Evolutionary conservation across 345 rosid genomes (phyloP).

Genomic region (Camelina neglecta): DNA sequence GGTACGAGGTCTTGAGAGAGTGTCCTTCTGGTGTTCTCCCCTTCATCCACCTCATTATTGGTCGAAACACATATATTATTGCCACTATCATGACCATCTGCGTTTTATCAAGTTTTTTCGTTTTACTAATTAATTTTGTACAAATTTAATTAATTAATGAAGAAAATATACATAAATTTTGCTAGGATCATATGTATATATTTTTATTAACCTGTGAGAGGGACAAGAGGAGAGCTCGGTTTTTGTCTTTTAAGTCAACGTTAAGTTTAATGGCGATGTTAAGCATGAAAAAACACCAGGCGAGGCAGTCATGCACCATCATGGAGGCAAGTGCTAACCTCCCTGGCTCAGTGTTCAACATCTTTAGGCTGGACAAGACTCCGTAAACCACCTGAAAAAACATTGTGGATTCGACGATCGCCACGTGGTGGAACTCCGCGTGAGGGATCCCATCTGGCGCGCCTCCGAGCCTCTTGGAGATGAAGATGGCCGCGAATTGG

Average conservation of each 20-base stretch:
- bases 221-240: neutral
- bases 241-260: neutral
- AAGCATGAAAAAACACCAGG: slow-evolving; percentile 33
- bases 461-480: slow-evolving; percentile 29
- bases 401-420: slow-evolving; percentile 39
- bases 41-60: slow-evolving; percentile 52
- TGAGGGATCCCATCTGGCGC: slow-evolving; percentile 10
- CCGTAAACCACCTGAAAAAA: slow-evolving; percentile 48
- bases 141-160: neutral
- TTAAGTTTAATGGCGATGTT: slow-evolving; percentile 32
- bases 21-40: slow-evolving; percentile 51
- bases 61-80: slow-evolving; percentile 45
- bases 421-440: slow-evolving; percentile 29
- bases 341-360: slow-evolving; percentile 56
- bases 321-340: slow-evolving; percentile 56
- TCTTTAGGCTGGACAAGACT: slow-evolving; percentile 50
- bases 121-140: neutral
- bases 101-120: neutral
- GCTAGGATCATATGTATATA: too few species aligned
- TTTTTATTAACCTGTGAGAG: slow-evolving; percentile 16
- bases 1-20: slow-evolving; percentile 39
- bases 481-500: slow-evolving; percentile 11
- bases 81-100: slow-evolving; percentile 37
- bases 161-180: too few species aligned
- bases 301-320: slow-evolving; percentile 43